These are phyloP conservation scores for Furcasterigmium furcatum DNA, from an alignment of 2,329 filamentous ascomycete species.

Conservation along the genomic window DNA sequence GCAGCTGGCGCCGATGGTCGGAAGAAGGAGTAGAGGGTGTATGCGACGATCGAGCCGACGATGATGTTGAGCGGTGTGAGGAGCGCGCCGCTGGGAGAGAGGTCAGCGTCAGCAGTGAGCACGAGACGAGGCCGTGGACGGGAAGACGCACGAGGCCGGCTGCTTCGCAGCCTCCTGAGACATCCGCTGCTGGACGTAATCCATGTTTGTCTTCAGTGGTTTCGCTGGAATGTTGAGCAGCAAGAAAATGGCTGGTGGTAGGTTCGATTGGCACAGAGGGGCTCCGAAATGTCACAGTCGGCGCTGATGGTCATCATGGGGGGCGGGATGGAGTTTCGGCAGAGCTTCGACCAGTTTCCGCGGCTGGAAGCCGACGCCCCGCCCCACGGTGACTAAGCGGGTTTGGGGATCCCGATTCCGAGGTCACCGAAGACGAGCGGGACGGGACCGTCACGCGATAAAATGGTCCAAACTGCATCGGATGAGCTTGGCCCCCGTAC, in stretches of 20 bases:
- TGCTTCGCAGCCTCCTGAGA: conserved; percentile 48
- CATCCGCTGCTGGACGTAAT: conserved; percentile 55
- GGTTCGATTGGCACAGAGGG: too few relatives aligned
- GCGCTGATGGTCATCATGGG: neutral
- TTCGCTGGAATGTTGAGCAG: neutral
- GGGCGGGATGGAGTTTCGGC: conserved; percentile 1
- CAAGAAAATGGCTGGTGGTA: neutral
- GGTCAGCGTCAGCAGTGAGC: conserved; percentile 5
- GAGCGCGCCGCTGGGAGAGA: conserved; percentile 34
- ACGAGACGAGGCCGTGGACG: neutral
- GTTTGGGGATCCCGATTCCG: too few relatives aligned
- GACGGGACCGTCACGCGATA: too few relatives aligned
- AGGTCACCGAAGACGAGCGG: too few relatives aligned
- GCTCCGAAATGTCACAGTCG: too few relatives aligned
- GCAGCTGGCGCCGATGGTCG: conserved; percentile 41
- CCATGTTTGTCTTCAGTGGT: conserved; percentile 33
- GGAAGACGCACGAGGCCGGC: conserved; percentile 27
- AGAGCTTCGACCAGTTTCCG: too few relatives aligned
- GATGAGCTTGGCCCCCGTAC: too few relatives aligned
- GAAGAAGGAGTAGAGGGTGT: conserved; percentile 55
- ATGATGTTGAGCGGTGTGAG: conserved; percentile 62
- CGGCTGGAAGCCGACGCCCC: too few relatives aligned
- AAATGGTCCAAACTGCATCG: too few relatives aligned
- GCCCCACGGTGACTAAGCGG: too few relatives aligned
- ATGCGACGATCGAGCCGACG: conserved; percentile 52